Percentiles rank a stretch among this genome's conserved stretches.
Conservation (phyloP, 495 filamentous ascomycete species). For the Podospora australis region DNA sequence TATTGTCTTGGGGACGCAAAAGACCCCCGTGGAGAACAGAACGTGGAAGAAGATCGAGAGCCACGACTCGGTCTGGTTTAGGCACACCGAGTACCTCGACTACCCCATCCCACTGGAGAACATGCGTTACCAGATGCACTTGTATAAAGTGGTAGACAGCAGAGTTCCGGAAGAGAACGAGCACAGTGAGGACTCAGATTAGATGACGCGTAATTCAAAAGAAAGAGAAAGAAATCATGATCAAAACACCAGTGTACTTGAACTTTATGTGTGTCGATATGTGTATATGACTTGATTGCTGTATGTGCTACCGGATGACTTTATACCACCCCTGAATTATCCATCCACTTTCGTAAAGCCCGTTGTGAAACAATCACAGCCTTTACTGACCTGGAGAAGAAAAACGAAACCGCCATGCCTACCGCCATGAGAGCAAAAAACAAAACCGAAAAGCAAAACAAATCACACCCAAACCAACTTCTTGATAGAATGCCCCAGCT, state of each 20-base stretch:
- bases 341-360: no score
- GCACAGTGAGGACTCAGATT: neutral
- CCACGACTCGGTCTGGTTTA: conserved; percentile 79
- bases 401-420: neutral
- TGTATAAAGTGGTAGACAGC: conserved; percentile 47
- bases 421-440: neutral
- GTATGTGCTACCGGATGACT: no score
- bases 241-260: no score
- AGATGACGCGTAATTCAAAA: conserved; percentile 1
- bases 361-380: no score
- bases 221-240: neutral
- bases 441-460: neutral
- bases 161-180: neutral
- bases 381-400: no score
- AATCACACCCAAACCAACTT: conserved; percentile 81
- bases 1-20: conserved; percentile 49
- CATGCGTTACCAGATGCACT: conserved; percentile 88
- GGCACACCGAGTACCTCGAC: conserved; percentile 55
- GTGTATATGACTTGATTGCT: no score
- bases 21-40: conserved; percentile 23
- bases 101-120: conserved; percentile 88
- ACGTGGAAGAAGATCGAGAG: conserved; percentile 66
- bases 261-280: no score
- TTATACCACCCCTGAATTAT: neutral
- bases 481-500: conserved; percentile 78